These are phyloP conservation scores for Aspergillus sclerotialis DNA, from an alignment of 2,329 filamentous ascomycete genomes.

Conservation along the genomic window DNA sequence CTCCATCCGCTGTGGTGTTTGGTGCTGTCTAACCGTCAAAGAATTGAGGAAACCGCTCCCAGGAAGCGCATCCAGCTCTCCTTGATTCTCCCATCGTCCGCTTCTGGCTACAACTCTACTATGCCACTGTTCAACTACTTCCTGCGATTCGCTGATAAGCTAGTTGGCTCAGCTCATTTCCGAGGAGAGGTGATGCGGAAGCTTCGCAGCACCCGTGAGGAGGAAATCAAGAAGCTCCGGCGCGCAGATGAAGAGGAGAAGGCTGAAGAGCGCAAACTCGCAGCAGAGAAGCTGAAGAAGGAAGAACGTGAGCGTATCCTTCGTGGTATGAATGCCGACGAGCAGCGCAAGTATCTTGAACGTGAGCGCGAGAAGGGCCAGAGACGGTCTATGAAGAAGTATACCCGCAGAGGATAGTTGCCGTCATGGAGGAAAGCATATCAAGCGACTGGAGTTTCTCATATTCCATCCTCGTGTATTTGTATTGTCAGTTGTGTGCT, in stretches of 20 bases:
- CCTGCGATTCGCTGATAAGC: slow-evolving; percentile 73
- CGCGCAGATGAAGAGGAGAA: slow-evolving; percentile 68
- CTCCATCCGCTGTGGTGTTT: too few relatives aligned
- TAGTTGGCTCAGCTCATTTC: slow-evolving; percentile 74
- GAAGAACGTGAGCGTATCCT: slow-evolving; percentile 81
- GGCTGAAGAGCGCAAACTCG: slow-evolving; percentile 51
- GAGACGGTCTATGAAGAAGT: slow-evolving; percentile 57
- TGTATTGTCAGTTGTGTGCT: too few relatives aligned
- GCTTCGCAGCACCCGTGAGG: slow-evolving; percentile 71
- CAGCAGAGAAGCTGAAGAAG: slow-evolving; percentile 63
- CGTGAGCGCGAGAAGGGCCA: slow-evolving; percentile 70
- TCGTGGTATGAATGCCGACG: slow-evolving; percentile 68
- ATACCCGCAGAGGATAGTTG: slow-evolving; percentile 42
- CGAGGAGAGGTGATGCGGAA: slow-evolving; percentile 84
- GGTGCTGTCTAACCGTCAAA: slow-evolving; percentile 29
- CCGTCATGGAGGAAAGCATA: too few relatives aligned
- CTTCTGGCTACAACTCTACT: slow-evolving; percentile 57
- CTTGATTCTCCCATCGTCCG: slow-evolving; percentile 57
- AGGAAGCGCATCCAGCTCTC: slow-evolving; percentile 83
- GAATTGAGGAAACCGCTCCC: slow-evolving; percentile 73
- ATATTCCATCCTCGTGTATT: too few relatives aligned
- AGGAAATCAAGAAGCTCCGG: slow-evolving; percentile 70
- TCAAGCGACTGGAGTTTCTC: too few relatives aligned
- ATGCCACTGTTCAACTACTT: slow-evolving; percentile 73
- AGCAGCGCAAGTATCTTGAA: slow-evolving; percentile 78